phyloP scores from a whole-genome alignment of 495 filamentous ascomycete species.

The Penicillium cosmopolitanum region DNA sequence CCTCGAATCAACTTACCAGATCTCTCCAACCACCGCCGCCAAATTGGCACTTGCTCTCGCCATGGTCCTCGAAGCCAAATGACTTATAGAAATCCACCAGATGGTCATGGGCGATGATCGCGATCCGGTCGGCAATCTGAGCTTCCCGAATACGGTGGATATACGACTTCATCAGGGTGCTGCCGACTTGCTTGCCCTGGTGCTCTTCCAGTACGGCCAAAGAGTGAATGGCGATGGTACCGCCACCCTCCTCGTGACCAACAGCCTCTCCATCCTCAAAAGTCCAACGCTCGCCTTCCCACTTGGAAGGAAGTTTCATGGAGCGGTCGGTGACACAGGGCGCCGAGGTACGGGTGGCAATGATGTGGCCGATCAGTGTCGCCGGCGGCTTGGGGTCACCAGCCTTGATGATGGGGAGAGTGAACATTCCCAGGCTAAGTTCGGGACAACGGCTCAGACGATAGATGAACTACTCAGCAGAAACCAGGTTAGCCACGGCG shows the following conservation, averaged over 20 bases:
- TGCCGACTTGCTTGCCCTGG: constrained; percentile 75
- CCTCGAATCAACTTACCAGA: constrained; percentile 37
- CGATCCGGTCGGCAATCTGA: constrained; percentile 70
- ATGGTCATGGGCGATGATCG: constrained; percentile 76
- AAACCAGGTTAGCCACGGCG: constrained; percentile 12
- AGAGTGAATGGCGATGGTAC: constrained; percentile 80
- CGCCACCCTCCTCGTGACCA: constrained; percentile 71
- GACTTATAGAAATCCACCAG: constrained; percentile 75
- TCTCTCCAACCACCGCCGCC: constrained; percentile 83
- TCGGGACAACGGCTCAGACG: constrained; percentile 79
- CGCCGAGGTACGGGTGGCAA: constrained; percentile 69
- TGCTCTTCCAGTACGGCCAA: constrained; percentile 77
- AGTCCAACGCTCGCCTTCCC: constrained; percentile 50
- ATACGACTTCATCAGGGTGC: constrained; percentile 74
- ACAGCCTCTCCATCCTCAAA: constrained; percentile 39
- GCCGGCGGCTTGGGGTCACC: constrained; percentile 48
- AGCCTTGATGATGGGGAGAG: constrained; percentile 49
- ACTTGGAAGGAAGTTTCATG: constrained; percentile 74
- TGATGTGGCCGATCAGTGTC: constrained; percentile 77
- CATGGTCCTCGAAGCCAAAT: constrained; percentile 72
- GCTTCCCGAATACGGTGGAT: constrained; percentile 69
- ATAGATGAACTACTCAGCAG: constrained; percentile 68
- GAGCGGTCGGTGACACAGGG: constrained; percentile 69
- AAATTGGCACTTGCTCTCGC: constrained; percentile 66
- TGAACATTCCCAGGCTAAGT: constrained; percentile 80